These are phyloP conservation scores for Russula olivacea DNA, from an alignment of 768 basidiomycete species.

Conservation along the genomic window DNA sequence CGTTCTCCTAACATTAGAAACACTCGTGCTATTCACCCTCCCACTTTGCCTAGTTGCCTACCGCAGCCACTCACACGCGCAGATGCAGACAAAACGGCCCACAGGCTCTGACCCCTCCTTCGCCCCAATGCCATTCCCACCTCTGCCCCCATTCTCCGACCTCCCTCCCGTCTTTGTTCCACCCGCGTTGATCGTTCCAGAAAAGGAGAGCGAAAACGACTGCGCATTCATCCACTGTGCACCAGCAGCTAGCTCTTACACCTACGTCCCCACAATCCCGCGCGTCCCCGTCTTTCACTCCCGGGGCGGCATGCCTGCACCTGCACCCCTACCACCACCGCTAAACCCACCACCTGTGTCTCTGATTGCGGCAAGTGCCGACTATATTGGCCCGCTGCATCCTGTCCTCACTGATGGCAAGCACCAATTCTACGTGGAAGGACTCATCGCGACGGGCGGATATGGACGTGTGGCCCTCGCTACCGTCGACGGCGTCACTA, in stretches of 20 bases:
- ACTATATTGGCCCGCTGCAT: not conserved
- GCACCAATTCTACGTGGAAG: conserved; percentile 8
- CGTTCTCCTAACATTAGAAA: not conserved
- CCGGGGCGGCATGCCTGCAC: not conserved
- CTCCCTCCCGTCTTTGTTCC: not conserved
- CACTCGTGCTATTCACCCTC: conserved; percentile 3
- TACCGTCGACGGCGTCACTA: not conserved
- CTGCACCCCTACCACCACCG: not conserved
- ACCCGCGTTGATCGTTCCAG: not conserved
- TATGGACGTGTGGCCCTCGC: conserved; percentile 21
- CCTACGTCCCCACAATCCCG: not conserved
- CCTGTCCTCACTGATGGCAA: conserved; percentile 3
- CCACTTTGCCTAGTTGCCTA: conserved; percentile 6
- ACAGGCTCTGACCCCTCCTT: not conserved
- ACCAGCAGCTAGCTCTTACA: not conserved
- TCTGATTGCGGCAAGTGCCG: not conserved
- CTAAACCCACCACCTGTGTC: not conserved
- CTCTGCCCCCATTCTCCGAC: not conserved
- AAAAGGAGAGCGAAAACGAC: not conserved
- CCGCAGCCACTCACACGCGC: not conserved
- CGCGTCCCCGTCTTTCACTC: not conserved
- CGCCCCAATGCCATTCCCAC: not conserved
- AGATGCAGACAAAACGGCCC: not conserved
- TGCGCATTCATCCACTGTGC: not conserved
- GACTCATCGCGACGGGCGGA: conserved; percentile 11